These are phyloP conservation scores for Alternaria solani DNA, from an alignment of 2,329 filamentous ascomycete species.

Conservation along the genomic window DNA sequence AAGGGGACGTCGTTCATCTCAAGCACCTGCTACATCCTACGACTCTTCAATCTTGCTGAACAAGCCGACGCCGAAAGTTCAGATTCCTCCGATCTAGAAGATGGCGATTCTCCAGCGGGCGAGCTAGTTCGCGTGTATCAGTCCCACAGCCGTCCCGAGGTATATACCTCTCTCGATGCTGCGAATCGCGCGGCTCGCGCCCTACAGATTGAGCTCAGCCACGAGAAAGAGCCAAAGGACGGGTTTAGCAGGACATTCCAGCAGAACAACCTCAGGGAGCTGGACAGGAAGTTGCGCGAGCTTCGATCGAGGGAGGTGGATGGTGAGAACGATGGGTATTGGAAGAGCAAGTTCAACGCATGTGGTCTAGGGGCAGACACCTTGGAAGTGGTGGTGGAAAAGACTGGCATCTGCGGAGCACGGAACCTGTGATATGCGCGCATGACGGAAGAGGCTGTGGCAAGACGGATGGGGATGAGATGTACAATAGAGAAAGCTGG, in stretches of 20 bases:
- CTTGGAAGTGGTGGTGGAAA: slow-evolving; percentile 36
- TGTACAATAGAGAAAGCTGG: neutral
- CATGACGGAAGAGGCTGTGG: neutral
- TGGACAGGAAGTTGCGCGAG: slow-evolving; percentile 23
- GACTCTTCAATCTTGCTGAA: slow-evolving; percentile 28
- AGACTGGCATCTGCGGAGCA: slow-evolving; percentile 33
- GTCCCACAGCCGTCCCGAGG: slow-evolving; percentile 21
- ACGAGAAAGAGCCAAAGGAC: slow-evolving; percentile 19
- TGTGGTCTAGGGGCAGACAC: slow-evolving; percentile 24
- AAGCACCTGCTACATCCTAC: slow-evolving; percentile 32
- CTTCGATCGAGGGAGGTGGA: slow-evolving; percentile 11
- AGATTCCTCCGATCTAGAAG: neutral
- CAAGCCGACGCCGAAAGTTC: slow-evolving; percentile 1
- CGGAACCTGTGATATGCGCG: slow-evolving; percentile 33
- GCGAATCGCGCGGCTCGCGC: slow-evolving; percentile 39
- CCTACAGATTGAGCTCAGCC: slow-evolving; percentile 38
- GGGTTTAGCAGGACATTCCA: slow-evolving; percentile 24
- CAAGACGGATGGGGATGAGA: neutral
- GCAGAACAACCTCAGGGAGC: slow-evolving; percentile 14
- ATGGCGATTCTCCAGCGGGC: neutral
- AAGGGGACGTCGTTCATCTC: slow-evolving; percentile 21
- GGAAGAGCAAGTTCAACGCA: slow-evolving; percentile 36
- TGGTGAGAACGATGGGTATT: slow-evolving; percentile 22
- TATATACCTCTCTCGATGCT: slow-evolving; percentile 32
- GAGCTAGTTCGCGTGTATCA: slow-evolving; percentile 16